A percentile compares a stretch with the other conserved stretches of the same genome.
phyloP scores from a whole-genome alignment of 2,329 filamentous ascomycete genomes.

The Ilyonectria destructans region DNA sequence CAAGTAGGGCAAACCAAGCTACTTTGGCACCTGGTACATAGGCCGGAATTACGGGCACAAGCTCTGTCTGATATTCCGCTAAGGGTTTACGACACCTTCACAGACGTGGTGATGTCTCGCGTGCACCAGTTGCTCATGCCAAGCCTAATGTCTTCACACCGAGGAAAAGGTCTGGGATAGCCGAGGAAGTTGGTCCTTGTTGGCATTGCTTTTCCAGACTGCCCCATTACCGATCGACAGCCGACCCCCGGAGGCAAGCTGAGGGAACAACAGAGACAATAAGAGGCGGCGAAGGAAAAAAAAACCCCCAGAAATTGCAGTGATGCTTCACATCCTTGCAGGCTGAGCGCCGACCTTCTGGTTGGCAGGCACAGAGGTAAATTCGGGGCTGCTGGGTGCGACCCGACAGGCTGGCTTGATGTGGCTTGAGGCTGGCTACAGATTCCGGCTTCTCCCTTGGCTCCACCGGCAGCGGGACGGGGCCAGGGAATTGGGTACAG shows the following conservation, averaged over 20 bases:
- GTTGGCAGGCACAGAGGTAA: slow-evolving; percentile 29
- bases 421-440: slow-evolving; percentile 19
- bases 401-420: slow-evolving; percentile 52
- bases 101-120: slow-evolving; percentile 10
- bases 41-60: slow-evolving; percentile 19
- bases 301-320: slow-evolving; percentile 36
- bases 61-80: slow-evolving; percentile 24
- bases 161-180: slow-evolving; percentile 27
- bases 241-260: slow-evolving; percentile 24
- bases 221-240: slow-evolving; percentile 32
- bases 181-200: slow-evolving; percentile 32
- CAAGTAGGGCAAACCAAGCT: slow-evolving; percentile 16
- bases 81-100: slow-evolving; percentile 18
- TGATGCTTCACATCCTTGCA: slow-evolving; percentile 36
- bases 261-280: slow-evolving; percentile 26
- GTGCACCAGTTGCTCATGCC: background rate
- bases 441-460: slow-evolving; percentile 54
- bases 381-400: slow-evolving; percentile 45
- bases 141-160: slow-evolving; percentile 2
- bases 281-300: slow-evolving; percentile 17
- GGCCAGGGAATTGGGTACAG: slow-evolving; percentile 33
- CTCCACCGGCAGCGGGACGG: slow-evolving; percentile 39
- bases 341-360: slow-evolving; percentile 24
- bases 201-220: slow-evolving; percentile 33
- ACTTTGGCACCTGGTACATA: slow-evolving; percentile 20